These are phyloP conservation scores for Fraxinus pennsylvanica DNA, from an alignment of 257 asterid genomes.

Conservation along the genomic window DNA sequence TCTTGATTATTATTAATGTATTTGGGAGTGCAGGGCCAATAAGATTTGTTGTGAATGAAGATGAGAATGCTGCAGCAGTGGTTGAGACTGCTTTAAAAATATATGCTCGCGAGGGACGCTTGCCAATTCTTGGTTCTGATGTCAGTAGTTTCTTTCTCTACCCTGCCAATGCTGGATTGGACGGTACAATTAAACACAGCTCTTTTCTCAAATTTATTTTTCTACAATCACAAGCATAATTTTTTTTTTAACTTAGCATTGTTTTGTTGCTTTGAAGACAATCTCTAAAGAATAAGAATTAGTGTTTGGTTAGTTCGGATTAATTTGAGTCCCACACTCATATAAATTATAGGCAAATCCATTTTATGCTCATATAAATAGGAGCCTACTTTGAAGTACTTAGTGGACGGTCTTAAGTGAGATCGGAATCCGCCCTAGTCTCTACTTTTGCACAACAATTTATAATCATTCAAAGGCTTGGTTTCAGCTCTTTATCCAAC, in stretches of 20 bases:
- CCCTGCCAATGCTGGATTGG: conserved; percentile 42
- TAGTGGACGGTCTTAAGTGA: too few species aligned
- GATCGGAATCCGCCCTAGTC: too few species aligned
- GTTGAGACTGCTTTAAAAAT: conserved; percentile 42
- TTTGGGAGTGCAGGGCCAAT: conserved; percentile 66
- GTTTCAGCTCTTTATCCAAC: conserved; percentile 49
- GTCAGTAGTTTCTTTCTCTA: conserved; percentile 40
- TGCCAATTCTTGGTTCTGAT: conserved; percentile 53
- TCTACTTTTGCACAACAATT: neutral
- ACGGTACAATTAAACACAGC: conserved; percentile 29
- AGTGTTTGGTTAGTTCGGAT: too few species aligned
- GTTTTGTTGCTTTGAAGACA: too few species aligned
- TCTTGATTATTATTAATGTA: conserved; percentile 50
- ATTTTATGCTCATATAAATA: too few species aligned
- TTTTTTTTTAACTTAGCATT: too few species aligned
- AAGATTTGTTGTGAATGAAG: conserved; percentile 50
- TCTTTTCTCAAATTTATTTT: neutral
- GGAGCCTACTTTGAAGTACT: too few species aligned
- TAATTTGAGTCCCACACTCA: too few species aligned
- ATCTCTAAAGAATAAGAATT: too few species aligned
- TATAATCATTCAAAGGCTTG: neutral
- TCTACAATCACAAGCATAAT: too few species aligned
- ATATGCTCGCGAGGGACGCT: conserved; percentile 56
- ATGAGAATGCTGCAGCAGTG: conserved; percentile 44
- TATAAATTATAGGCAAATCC: too few species aligned